Conservation (phyloP, 768 basidiomycete species). For the Serpula lacrymans region DNA sequence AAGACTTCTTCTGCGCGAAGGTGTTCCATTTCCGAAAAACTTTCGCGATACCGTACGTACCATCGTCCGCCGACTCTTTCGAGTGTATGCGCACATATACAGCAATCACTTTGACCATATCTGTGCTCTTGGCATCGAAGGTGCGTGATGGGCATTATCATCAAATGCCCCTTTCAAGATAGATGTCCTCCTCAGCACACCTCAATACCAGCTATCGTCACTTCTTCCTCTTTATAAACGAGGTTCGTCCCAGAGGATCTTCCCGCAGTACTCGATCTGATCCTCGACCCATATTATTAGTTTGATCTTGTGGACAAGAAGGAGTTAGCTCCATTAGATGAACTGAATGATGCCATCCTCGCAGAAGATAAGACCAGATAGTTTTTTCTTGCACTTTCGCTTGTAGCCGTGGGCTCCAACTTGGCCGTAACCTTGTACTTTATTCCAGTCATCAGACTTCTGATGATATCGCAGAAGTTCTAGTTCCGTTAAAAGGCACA, state of each 20-base stretch:
- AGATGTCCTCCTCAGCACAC: slow-evolving; percentile 59
- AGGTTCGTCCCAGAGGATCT: slow-evolving; percentile 51
- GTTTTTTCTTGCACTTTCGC: too few relatives aligned
- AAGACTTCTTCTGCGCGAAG: slow-evolving; percentile 35
- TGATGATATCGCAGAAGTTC: too few relatives aligned
- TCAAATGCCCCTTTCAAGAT: not conserved
- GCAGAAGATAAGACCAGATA: slow-evolving; percentile 46
- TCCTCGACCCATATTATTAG: slow-evolving; percentile 37
- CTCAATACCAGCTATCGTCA: slow-evolving; percentile 98
- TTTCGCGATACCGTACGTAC: slow-evolving; percentile 91
- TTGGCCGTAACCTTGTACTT: too few relatives aligned
- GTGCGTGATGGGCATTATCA: slow-evolving; percentile 37
- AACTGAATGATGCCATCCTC: slow-evolving; percentile 89
- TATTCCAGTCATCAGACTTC: too few relatives aligned
- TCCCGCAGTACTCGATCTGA: slow-evolving; percentile 6
- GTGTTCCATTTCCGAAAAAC: slow-evolving; percentile 85
- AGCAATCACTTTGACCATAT: slow-evolving; percentile 99
- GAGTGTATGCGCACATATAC: slow-evolving; percentile 98
- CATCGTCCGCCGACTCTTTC: slow-evolving; percentile 88
- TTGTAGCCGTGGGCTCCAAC: too few relatives aligned
- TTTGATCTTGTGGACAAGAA: slow-evolving; percentile 96
- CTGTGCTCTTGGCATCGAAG: slow-evolving; percentile 97
- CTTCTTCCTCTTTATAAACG: slow-evolving; percentile 95
- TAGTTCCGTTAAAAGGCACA: too few relatives aligned
- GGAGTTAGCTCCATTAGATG: slow-evolving; percentile 91